These are phyloP conservation scores for Talaromyces liani DNA, from an alignment of 495 filamentous ascomycete species.

Conservation along the genomic window DNA sequence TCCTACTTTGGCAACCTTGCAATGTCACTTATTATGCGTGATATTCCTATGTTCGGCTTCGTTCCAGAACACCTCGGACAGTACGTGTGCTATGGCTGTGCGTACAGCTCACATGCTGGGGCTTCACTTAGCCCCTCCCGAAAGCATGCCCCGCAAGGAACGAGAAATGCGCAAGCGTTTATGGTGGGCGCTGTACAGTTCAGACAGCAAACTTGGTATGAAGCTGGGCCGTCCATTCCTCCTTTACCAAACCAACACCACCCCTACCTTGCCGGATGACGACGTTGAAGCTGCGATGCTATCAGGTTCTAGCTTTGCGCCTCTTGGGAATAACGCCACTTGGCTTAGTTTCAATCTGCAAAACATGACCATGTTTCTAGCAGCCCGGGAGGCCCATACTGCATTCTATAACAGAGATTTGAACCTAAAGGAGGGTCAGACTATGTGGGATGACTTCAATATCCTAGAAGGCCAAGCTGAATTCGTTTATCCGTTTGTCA, in stretches of 20 bases:
- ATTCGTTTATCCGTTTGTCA: not conserved
- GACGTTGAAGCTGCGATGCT: not conserved
- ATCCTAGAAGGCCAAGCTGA: constrained; percentile 1
- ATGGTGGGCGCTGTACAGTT: constrained; percentile 33
- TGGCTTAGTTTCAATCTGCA: constrained; percentile 1
- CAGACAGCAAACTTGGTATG: constrained; percentile 35
- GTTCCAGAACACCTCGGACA: constrained; percentile 38
- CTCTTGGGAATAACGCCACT: not conserved
- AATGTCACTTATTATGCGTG: constrained; percentile 32
- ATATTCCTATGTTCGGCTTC: constrained; percentile 30
- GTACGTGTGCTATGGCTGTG: constrained; percentile 24
- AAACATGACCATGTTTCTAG: not conserved
- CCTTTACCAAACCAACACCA: not conserved
- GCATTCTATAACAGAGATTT: constrained; percentile 4
- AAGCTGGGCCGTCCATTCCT: constrained; percentile 35
- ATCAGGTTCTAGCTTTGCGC: not conserved
- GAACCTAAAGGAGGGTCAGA: constrained; percentile 10
- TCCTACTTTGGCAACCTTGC: constrained; percentile 33
- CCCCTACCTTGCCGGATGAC: not conserved
- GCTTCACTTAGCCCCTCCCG: constrained; percentile 32
- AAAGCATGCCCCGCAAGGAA: constrained; percentile 18
- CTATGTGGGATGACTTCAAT: constrained; percentile 12
- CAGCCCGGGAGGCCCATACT: not conserved
- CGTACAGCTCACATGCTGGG: constrained; percentile 35
- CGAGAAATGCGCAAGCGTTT: constrained; percentile 30